Conservation (phyloP, 768 basidiomycete genomes). For the Auricularia auricula-judae region DNA sequence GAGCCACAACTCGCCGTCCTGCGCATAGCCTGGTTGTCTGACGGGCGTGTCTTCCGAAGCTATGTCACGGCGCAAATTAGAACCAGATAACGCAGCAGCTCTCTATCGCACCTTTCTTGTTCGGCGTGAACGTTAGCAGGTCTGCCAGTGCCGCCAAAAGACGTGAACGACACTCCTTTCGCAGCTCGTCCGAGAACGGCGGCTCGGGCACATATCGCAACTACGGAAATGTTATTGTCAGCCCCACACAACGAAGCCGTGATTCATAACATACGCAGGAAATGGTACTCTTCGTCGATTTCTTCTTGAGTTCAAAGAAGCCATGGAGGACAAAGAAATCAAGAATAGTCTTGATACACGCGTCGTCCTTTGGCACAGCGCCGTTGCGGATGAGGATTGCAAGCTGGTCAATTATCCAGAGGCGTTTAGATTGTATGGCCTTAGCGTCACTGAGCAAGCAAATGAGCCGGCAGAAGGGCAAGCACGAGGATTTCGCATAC, state of each 20-base stretch:
- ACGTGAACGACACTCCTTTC: constrained; percentile 52
- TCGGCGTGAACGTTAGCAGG: constrained; percentile 44
- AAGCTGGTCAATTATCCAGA: constrained; percentile 85
- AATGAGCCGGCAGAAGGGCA: too few relatives aligned
- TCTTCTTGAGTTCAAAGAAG: constrained; percentile 65
- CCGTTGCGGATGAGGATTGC: constrained; percentile 67
- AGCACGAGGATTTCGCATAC: constrained; percentile 21
- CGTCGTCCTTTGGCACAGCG: constrained; percentile 67
- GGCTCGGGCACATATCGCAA: constrained; percentile 52
- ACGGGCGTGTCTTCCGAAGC: constrained; percentile 36
- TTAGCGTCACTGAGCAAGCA: constrained; percentile 23
- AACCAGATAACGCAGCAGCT: neutral
- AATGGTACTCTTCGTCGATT: constrained; percentile 47
- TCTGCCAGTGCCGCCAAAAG: constrained; percentile 68
- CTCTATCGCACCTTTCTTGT: constrained; percentile 38
- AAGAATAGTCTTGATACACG: constrained; percentile 62
- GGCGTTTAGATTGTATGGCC: constrained; percentile 43
- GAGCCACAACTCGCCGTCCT: constrained; percentile 74
- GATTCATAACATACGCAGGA: neutral
- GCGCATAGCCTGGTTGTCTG: constrained; percentile 50
- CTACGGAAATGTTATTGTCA: constrained; percentile 25
- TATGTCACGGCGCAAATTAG: neutral
- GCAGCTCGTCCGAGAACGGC: constrained; percentile 61
- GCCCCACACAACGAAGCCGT: constrained; percentile 4
- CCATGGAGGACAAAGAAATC: constrained; percentile 79